Base-by-base conservation (phyloP, 192 early-diverging fungal species). In the Podila horticola region DNA sequence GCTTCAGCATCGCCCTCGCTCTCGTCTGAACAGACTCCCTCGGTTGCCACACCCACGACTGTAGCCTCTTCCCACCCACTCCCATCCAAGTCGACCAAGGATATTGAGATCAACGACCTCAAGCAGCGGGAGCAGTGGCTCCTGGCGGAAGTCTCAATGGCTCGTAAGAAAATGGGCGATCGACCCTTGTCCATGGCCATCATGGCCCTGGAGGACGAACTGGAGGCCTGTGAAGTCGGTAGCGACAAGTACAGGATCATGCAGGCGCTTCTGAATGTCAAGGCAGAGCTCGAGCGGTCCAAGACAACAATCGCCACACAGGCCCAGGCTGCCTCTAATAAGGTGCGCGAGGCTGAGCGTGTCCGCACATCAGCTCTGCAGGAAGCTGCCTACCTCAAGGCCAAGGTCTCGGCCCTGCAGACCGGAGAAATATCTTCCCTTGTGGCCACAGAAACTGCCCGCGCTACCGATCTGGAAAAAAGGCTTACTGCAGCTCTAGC, bases 381-480 rank as follows among this genome's bases (percentile, higher is more conserved):
- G 58, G 89, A 90, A 67, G 86, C 89, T 61, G 84, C 82, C 2
- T 88, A 88, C 45, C 82, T 86, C 67, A 88, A 87, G 62, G 79
- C 87, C 13, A 86, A 87, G 59, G 75, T 86, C 49, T 68, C 73
- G 4, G 89, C 89, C 5, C 64, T 90, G 17, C 74, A 86, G 50
- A 64, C 75, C 7, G 79, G 77, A 0, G 79, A 86, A 50, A 52
- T 58, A 5, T 62, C 73, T 12, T 74, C 81, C 1, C 58, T 90
- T 19, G 73, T 81, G 5, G 33, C 38, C 2, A 73, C 88, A 5
- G 88, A 90, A 63, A 70, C 75, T 24, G 77, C 74, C 26, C 81
- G 88, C 33, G 82, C 82, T 1, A 20, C 45, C 31, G 83, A 86
- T 29, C 67, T 90, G 15, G 87, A 90, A 52, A 77, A 83, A 29